Evolutionary conservation across 2,329 filamentous ascomycete species (phyloP).

Genomic region (Phyllosticta citriasiana): DNA sequence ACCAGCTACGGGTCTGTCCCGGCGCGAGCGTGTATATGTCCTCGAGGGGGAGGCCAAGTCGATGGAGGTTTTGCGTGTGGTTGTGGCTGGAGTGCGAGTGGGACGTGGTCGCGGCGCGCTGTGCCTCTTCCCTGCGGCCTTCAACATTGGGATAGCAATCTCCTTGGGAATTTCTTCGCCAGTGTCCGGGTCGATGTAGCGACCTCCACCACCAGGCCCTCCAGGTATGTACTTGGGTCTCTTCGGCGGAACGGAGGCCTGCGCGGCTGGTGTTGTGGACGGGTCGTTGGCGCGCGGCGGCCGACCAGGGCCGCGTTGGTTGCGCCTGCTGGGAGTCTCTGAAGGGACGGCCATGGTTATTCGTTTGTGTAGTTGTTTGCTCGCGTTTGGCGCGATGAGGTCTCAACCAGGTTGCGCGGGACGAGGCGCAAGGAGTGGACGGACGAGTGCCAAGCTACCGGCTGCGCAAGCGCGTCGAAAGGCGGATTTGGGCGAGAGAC

Average conservation of each 20-base stretch:
- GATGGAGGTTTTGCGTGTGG: constrained; percentile 24
- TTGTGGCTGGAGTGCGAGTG: constrained; percentile 36
- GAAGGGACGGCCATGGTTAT: constrained; percentile 7
- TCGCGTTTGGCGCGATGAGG: constrained; percentile 6
- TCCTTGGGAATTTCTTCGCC: constrained; percentile 38
- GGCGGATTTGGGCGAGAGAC: constrained; percentile 4
- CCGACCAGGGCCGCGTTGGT: constrained; percentile 7
- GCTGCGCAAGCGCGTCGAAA: constrained; percentile 9
- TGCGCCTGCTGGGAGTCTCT: constrained; percentile 9
- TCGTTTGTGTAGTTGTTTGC: neutral
- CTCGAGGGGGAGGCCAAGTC: constrained; percentile 17
- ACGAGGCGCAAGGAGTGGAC: constrained; percentile 10
- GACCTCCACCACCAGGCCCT: constrained; percentile 73
- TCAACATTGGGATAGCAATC: constrained; percentile 8
- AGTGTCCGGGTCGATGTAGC: constrained; percentile 64
- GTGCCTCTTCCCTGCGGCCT: constrained; percentile 6
- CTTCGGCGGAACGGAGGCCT: constrained; percentile 35
- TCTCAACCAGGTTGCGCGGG: constrained; percentile 8
- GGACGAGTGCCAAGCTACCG: constrained; percentile 10
- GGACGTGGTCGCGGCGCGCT: constrained; percentile 8
- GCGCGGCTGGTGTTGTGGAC: constrained; percentile 14
- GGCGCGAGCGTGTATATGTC: constrained; percentile 27
- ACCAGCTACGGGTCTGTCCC: constrained; percentile 36
- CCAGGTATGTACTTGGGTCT: constrained; percentile 65
- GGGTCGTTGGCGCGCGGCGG: constrained; percentile 5